A percentile compares a stretch with the other conserved stretches of the same genome.
Conservation (phyloP, 164 flowering plant genomes). For the Tetracentron sinense region DNA sequence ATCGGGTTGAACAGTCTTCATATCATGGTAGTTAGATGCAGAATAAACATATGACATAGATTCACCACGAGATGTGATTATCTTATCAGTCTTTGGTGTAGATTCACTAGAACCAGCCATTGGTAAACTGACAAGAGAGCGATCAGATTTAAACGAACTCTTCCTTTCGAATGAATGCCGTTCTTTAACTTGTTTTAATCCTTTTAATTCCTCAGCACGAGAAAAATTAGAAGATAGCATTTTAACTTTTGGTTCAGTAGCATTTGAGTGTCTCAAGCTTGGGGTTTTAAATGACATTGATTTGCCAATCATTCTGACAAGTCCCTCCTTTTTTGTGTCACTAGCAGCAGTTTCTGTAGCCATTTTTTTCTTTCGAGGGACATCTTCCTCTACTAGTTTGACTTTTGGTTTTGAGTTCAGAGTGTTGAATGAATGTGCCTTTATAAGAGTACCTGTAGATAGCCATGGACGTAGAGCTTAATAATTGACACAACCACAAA, state of each 20-base stretch:
- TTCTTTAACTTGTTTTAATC: conserved; percentile 42
- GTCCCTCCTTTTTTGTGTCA: conserved; percentile 43
- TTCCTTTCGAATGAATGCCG: conserved; percentile 42
- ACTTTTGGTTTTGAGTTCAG: conserved; percentile 52
- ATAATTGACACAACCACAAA: neutral
- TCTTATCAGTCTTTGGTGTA: conserved; percentile 33
- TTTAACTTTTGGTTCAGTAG: conserved; percentile 56
- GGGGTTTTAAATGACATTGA: conserved; percentile 63
- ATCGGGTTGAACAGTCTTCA: conserved; percentile 37
- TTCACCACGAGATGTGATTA: conserved; percentile 41
- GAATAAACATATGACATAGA: conserved; percentile 17
- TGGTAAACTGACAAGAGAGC: conserved; percentile 20
- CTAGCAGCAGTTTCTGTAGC: conserved; percentile 30
- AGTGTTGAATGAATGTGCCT: conserved; percentile 61
- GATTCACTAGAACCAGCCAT: conserved; percentile 21
- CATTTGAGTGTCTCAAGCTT: conserved; percentile 30
- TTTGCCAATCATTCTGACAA: conserved; percentile 37
- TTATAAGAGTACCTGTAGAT: conserved; percentile 53
- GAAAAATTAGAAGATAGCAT: conserved; percentile 43
- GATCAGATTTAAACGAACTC: conserved; percentile 43
- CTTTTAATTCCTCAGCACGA: conserved; percentile 43
- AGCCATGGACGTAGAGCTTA: conserved; percentile 3
- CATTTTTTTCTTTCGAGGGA: conserved; percentile 44
- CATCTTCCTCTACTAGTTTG: conserved; percentile 49
- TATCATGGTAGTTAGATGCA: conserved; percentile 29